Base-by-base conservation (phyloP, 1,139 yeast species). In the Sugiyamaella neomexicana region DNA sequence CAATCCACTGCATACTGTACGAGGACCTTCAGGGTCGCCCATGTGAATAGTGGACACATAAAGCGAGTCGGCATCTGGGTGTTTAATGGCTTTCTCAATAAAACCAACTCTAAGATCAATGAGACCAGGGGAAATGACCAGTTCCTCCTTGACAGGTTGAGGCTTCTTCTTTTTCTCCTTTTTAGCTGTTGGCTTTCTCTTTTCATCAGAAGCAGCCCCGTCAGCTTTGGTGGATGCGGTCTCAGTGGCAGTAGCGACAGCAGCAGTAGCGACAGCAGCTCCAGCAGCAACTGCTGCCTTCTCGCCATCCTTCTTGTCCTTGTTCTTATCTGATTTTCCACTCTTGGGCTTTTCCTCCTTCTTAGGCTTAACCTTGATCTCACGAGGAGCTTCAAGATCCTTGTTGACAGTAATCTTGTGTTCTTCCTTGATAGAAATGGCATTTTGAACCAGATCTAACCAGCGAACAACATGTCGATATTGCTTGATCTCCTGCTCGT, bases 1-100 rank as follows among this genome's bases (percentile, higher is more conserved):
- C 63, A 91, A 77, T 60, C 99, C 99, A 13, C 97, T 89, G 77
- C 99, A 95, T 52, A 95, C 96, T 46, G 97, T 95, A 78, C 99
- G 85, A 69, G 99, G 99, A 57, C 96, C 96, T 68, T 88, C 95
- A 62, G 79, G 91, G 67, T 93, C 99, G 62, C 99, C 99, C 80
- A 89, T 85, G 61, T 95, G 90, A 67, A 95, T 93, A 54, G 99
- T 93, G 34, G 98, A 91, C 58, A 93, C 96, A 71, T 95, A 95
- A 67, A 95, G 79, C 2, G 96, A 80, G 73, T 95, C 99, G 39
- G 99, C 99, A 70, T 95, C 95, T 60, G 99, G 99, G 75, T 95
- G 99, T 74, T 89, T 89, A 68, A 88, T 80, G 50, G 97, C 97
- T 78, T 93, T 93, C 76, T 91, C 91, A 68, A 95, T 95, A 79